Percentiles rank a stretch among this genome's conserved stretches.
Conservation (phyloP, 2,329 filamentous ascomycete species). For the Chrysoporthe puriensis region DNA sequence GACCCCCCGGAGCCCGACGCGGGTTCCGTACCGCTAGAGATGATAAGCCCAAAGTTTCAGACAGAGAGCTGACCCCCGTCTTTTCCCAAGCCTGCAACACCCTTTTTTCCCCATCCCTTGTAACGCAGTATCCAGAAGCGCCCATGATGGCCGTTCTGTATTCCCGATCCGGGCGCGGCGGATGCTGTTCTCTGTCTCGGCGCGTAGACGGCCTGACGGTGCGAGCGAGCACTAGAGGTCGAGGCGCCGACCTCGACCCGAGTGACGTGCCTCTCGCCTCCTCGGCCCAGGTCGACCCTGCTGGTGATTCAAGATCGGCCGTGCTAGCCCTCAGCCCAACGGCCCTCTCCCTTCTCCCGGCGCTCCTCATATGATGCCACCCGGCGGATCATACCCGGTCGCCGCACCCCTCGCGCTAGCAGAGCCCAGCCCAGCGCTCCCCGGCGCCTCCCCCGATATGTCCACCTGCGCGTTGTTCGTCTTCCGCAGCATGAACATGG, state of each 20-base stretch:
- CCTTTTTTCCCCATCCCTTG: background rate
- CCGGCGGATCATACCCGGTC: slow-evolving; percentile 59
- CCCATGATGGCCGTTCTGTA: background rate
- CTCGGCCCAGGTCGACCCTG: background rate
- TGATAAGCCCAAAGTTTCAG: slow-evolving; percentile 3
- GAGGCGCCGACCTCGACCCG: background rate
- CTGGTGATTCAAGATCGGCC: background rate
- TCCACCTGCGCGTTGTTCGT: slow-evolving; percentile 59
- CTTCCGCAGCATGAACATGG: slow-evolving; percentile 96
- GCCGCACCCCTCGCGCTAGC: slow-evolving; percentile 47
- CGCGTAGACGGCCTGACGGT: background rate
- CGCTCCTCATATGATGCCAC: slow-evolving; percentile 57
- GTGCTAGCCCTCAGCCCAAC: background rate
- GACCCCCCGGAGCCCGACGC: background rate
- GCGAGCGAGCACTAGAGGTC: background rate
- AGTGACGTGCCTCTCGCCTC: background rate
- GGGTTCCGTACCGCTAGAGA: background rate
- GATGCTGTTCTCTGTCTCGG: background rate
- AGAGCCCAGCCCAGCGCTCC: slow-evolving; percentile 55
- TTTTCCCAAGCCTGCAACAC: background rate
- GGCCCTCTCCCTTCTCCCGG: background rate
- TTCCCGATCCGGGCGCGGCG: background rate
- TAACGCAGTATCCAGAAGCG: background rate
- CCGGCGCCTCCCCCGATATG: slow-evolving; percentile 48
- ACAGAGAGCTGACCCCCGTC: background rate